A percentile compares a stretch with the other conserved stretches of the same genome.
Evolutionary conservation across 2,329 filamentous ascomycete species (phyloP).

Genomic region (Ceratocystiopsis brevicomis): DNA sequence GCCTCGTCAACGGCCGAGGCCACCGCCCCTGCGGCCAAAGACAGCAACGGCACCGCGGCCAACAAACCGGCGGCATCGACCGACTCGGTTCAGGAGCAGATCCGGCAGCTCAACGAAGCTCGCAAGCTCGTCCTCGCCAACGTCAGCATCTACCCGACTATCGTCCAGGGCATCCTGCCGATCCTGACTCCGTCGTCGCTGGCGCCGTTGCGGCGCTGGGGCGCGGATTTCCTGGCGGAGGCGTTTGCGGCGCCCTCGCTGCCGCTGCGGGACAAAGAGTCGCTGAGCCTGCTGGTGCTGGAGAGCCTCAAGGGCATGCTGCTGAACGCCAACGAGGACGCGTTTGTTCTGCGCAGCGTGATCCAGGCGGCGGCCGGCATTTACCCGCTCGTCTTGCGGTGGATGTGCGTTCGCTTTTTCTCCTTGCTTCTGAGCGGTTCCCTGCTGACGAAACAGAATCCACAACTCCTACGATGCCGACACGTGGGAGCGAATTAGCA

Average conservation of each 20-base stretch:
- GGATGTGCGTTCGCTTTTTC: constrained; percentile 50
- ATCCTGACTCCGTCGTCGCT: constrained; percentile 61
- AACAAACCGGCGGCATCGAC: not conserved
- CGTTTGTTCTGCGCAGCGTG: constrained; percentile 63
- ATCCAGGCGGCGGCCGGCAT: constrained; percentile 82
- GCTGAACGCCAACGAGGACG: constrained; percentile 56
- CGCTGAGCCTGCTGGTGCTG: constrained; percentile 56
- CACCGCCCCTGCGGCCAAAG: not conserved
- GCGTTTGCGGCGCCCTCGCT: constrained; percentile 87
- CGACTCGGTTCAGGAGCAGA: constrained; percentile 47
- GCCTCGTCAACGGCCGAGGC: not conserved
- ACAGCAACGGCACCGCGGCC: too few relatives aligned
- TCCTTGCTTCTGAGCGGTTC: constrained; percentile 2
- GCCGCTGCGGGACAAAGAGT: constrained; percentile 58
- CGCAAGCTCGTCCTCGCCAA: constrained; percentile 78
- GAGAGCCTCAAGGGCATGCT: constrained; percentile 55
- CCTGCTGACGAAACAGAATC: constrained; percentile 39
- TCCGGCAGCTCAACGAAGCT: constrained; percentile 76
- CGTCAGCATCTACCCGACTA: constrained; percentile 72
- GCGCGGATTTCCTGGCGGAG: constrained; percentile 86
- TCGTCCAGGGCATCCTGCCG: constrained; percentile 82
- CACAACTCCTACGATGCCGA: constrained; percentile 65
- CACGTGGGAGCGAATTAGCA: constrained; percentile 73
- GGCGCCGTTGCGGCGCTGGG: constrained; percentile 83
- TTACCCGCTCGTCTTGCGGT: constrained; percentile 78